These are phyloP conservation scores for Strombidium stylifer DNA, from an alignment of 73 alveolate genomes.

Conservation along the genomic window DNA sequence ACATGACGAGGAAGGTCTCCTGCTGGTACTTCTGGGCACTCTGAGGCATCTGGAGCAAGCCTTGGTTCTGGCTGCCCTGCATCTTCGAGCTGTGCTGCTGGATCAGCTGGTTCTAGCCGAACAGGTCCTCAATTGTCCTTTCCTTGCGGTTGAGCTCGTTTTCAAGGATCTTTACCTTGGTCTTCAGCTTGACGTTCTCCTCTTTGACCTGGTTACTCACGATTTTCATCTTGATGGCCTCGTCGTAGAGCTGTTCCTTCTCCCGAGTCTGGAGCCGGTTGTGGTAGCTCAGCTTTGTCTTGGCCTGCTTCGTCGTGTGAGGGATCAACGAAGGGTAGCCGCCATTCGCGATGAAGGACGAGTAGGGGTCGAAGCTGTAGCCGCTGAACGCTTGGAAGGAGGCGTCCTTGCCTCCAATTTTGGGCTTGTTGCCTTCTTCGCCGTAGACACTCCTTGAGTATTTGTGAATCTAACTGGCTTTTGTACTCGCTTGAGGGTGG, in stretches of 20 bases:
- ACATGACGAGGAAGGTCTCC: slow-evolving; percentile 38
- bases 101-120: slow-evolving; percentile 3
- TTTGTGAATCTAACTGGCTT: no score
- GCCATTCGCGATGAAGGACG: no score
- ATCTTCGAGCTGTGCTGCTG: background rate
- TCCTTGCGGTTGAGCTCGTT: slow-evolving; percentile 28
- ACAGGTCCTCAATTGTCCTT: slow-evolving; percentile 31
- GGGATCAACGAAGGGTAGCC: no score
- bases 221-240: slow-evolving; percentile 45
- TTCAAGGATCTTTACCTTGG: slow-evolving; percentile 41
- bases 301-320: background rate
- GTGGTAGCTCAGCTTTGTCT: background rate
- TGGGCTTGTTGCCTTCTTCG: no score
- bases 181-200: slow-evolving; percentile 38
- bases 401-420: no score
- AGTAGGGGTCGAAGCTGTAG: no score
- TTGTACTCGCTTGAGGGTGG: no score
- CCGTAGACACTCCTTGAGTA: no score
- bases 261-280: no score
- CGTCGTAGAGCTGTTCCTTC: slow-evolving; percentile 40
- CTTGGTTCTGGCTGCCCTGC: background rate
- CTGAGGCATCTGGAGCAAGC: background rate
- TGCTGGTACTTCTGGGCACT: background rate
- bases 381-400: no score
- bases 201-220: slow-evolving; percentile 23